Base-by-base conservation (phyloP, 176 grass and related monocot species). In the Avena eriantha region DNA sequence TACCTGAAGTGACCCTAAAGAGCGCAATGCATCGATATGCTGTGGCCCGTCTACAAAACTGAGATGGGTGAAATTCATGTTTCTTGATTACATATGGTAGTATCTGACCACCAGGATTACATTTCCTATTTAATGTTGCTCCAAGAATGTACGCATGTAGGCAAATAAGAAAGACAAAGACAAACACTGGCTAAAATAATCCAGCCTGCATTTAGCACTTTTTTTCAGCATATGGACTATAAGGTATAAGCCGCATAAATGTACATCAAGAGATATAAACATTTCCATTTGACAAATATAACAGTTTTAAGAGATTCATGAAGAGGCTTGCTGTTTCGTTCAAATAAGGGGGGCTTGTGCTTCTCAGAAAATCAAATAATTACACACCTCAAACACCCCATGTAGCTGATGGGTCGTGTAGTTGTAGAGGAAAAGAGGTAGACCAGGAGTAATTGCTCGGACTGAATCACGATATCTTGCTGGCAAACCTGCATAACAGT, bases 401-500 rank as follows among this genome's bases (percentile, higher is more conserved):
- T 98, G 97, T 33, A 98, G 97, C 65, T 98, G 97, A 86, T 98
- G 97, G 54, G 92, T 98, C 0, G 97, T 98, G 76, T 98, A 98
- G 67, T 98, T 98, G 35, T 98, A 98, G 54, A 98, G 92, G 85
- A 98, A 98, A 88, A 98, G 93, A 82, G 97, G 97, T 63, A 98
- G 88, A 24, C 97, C 97, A 59, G 97, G 97, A 73, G 94, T 98
- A 61, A 98, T 98, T 31, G 97, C 93, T 59, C 97, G 93, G 24
- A 98, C 97, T 63, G 97, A 98, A 94, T 98, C 97, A 80, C 94
- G 97, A 79, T 98, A 98, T 59, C 97, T 92, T 84, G 97, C 93
- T 22, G 97, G 97, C 82, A 98, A 90, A 1, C 97, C 97, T 98
- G 88, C 39, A 92, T 50, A 83, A 86, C 46, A 90, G 41, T 4